Conservation (phyloP, 208 protist species). For the Leishmania martiniquensis region DNA sequence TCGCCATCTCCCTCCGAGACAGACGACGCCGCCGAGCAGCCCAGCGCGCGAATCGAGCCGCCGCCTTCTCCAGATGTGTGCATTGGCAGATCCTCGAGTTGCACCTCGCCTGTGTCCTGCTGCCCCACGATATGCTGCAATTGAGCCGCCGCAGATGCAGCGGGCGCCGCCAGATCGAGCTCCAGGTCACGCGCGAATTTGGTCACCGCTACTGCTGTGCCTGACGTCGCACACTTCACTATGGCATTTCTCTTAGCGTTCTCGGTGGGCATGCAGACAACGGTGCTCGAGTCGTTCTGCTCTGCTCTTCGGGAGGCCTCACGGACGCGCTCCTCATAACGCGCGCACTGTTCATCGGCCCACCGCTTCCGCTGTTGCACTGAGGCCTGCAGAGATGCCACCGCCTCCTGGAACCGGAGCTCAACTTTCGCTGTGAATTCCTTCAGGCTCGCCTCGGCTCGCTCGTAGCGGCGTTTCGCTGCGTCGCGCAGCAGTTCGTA, state of each 20-base stretch:
- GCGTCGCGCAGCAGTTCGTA: not conserved
- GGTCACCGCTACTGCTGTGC: not conserved
- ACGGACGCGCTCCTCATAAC: constrained; percentile 9
- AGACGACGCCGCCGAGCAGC: not conserved
- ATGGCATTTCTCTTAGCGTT: not conserved
- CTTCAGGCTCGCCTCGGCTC: not conserved
- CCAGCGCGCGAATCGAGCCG: not conserved
- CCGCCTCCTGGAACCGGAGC: constrained; percentile 13
- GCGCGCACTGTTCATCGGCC: constrained; percentile 22
- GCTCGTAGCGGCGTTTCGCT: not conserved
- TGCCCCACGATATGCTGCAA: constrained; percentile 3
- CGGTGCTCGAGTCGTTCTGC: constrained; percentile 3
- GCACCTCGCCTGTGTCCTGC: not conserved
- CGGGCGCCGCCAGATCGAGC: not conserved
- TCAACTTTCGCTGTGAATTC: constrained; percentile 6
- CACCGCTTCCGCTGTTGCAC: constrained; percentile 23
- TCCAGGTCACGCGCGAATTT: not conserved
- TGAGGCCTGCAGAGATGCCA: constrained; percentile 8
- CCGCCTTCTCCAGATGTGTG: not conserved
- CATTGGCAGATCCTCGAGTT: not conserved
- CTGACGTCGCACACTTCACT: not conserved
- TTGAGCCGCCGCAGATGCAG: not conserved
- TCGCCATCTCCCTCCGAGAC: not conserved
- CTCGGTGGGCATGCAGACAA: not conserved
- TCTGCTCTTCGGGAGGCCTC: constrained; percentile 5